phyloP scores from a whole-genome alignment of 2,329 filamentous ascomycete genomes.

The Calycina herbarum region DNA sequence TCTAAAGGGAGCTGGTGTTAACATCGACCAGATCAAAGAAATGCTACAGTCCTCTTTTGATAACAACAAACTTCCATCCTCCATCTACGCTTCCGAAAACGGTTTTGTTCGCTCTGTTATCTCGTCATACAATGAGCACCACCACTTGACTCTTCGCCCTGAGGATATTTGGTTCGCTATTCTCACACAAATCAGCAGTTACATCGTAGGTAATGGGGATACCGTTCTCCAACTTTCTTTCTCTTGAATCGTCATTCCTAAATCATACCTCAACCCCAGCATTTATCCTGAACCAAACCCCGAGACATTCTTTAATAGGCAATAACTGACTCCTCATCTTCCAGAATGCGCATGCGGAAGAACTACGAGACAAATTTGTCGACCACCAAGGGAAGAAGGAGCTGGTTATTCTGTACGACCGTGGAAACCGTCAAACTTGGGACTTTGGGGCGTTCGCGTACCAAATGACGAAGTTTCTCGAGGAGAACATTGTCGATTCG shows the following conservation, averaged over 20 bases:
- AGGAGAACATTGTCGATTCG: conserved; percentile 44
- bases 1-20: not conserved
- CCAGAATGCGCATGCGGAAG: conserved; percentile 45
- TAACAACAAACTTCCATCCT: not conserved
- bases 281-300: too few relatives aligned
- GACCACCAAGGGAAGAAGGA: conserved; percentile 42
- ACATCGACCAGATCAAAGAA: not conserved
- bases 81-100: conserved; percentile 31
- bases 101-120: conserved; percentile 43
- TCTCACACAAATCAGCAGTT: conserved; percentile 48
- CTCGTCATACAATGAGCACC: conserved; percentile 46
- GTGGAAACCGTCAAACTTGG: conserved; percentile 20
- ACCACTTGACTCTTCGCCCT: conserved; percentile 48
- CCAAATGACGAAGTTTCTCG: conserved; percentile 42
- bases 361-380: conserved; percentile 46
- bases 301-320: too few relatives aligned
- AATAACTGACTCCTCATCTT: too few relatives aligned
- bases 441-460: conserved; percentile 38
- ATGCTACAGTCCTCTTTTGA: conserved; percentile 10
- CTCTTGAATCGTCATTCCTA: too few relatives aligned
- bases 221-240: too few relatives aligned
- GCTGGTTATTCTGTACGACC: conserved; percentile 29
- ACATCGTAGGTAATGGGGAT: conserved; percentile 33
- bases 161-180: conserved; percentile 56
- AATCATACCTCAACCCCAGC: too few relatives aligned